These are phyloP conservation scores for Amanita subjunquillea DNA, from an alignment of 768 basidiomycete genomes.

Conservation along the genomic window DNA sequence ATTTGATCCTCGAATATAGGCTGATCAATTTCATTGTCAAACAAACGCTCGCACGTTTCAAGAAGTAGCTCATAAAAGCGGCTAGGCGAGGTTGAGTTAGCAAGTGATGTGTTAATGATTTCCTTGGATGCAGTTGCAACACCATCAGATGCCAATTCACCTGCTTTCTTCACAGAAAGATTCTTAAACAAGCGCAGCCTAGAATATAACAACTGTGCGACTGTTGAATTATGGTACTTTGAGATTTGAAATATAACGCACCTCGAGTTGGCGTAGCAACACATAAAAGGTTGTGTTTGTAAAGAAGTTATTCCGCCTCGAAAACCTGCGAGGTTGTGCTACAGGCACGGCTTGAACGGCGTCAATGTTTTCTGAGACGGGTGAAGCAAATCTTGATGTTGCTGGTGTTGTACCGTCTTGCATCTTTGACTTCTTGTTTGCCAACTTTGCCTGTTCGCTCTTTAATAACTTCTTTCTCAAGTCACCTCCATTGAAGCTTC, in stretches of 20 bases:
- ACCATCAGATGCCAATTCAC: slow-evolving; percentile 10
- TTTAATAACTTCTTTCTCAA: slow-evolving; percentile 73
- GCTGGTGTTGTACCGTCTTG: slow-evolving; percentile 43
- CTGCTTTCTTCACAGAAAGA: slow-evolving; percentile 41
- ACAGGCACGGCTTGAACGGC: background rate
- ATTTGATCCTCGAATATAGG: slow-evolving; percentile 84
- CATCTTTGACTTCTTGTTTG: slow-evolving; percentile 44
- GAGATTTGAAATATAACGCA: slow-evolving; percentile 22
- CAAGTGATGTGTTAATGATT: slow-evolving; percentile 15
- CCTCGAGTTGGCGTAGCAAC: slow-evolving; percentile 79
- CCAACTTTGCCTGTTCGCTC: slow-evolving; percentile 73
- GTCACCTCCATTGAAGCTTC: slow-evolving; percentile 38
- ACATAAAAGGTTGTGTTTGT: slow-evolving; percentile 86
- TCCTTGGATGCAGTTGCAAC: slow-evolving; percentile 11
- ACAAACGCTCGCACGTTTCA: slow-evolving; percentile 80
- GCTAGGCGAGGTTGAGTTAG: slow-evolving; percentile 28
- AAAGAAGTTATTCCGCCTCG: slow-evolving; percentile 63
- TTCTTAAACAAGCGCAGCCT: slow-evolving; percentile 74
- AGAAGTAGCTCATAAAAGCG: slow-evolving; percentile 80
- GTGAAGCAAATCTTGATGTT: slow-evolving; percentile 54
- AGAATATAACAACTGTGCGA: slow-evolving; percentile 63
- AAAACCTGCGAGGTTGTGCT: slow-evolving; percentile 1
- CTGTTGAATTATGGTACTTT: background rate
- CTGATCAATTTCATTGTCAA: slow-evolving; percentile 89
- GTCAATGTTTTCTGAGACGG: slow-evolving; percentile 38